A percentile compares a stretch with the other conserved stretches of the same genome.
These are phyloP conservation scores for Hygrophoropsis aurantiaca DNA, from an alignment of 768 basidiomycete genomes.

Conservation along the genomic window DNA sequence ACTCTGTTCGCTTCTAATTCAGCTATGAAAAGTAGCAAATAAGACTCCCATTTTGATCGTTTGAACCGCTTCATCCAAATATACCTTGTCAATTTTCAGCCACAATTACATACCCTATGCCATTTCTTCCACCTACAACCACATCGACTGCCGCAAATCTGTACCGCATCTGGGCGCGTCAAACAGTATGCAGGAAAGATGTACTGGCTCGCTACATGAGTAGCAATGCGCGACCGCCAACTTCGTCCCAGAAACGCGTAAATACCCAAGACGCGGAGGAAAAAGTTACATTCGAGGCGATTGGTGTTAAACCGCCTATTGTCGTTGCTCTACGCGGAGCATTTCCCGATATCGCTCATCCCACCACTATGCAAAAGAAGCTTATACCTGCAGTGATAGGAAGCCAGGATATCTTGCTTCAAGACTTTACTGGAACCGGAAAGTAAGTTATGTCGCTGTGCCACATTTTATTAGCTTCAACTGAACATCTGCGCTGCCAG, in stretches of 20 bases:
- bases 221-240: slow-evolving; percentile 17
- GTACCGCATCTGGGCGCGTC: slow-evolving; percentile 6
- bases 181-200: slow-evolving; percentile 20
- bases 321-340: slow-evolving; percentile 51
- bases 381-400: slow-evolving; percentile 62
- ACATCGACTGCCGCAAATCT: background rate
- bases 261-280: background rate
- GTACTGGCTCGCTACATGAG: slow-evolving; percentile 24
- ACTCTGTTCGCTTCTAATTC: background rate
- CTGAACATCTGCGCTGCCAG: slow-evolving; percentile 32
- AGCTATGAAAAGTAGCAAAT: background rate
- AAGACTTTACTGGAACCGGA: slow-evolving; percentile 74
- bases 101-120: slow-evolving; percentile 27
- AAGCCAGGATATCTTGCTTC: slow-evolving; percentile 62
- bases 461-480: slow-evolving; percentile 3
- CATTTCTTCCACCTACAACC: slow-evolving; percentile 12
- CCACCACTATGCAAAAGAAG: slow-evolving; percentile 58
- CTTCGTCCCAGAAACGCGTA: background rate
- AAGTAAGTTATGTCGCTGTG: slow-evolving; percentile 50
- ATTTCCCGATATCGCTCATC: slow-evolving; percentile 59
- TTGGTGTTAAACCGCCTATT: slow-evolving; percentile 53
- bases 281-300: slow-evolving; percentile 42
- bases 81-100: too few relatives aligned
- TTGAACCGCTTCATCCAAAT: too few relatives aligned
- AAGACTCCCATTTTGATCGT: slow-evolving; percentile 14